Evolutionary conservation across 768 basidiomycete genomes (phyloP).

Genomic region (Ramaria sp.): DNA sequence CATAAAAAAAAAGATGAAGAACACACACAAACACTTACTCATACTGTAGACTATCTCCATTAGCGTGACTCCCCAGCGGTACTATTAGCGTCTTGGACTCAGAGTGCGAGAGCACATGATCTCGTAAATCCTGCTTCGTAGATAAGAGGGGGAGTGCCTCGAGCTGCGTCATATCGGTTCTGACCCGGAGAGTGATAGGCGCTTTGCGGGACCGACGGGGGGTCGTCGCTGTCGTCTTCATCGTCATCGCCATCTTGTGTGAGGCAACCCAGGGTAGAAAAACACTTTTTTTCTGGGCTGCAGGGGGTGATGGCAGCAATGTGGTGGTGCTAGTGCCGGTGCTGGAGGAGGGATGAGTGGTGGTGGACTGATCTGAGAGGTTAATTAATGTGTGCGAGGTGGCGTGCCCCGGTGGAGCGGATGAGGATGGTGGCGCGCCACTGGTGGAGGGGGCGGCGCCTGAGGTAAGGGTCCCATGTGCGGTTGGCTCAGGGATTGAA

Average conservation of each 20-base stretch:
- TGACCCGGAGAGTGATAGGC: not conserved
- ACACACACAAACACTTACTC: conserved; percentile 8
- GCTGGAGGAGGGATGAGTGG: not conserved
- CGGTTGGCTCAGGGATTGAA: not conserved
- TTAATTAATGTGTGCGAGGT: too few relatives aligned
- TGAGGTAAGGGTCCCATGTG: too few relatives aligned
- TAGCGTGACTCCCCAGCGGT: not conserved
- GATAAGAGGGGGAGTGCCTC: not conserved
- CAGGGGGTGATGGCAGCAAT: not conserved
- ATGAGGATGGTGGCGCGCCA: too few relatives aligned
- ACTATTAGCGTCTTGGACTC: not conserved
- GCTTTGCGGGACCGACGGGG: too few relatives aligned
- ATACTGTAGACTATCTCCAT: conserved; percentile 7
- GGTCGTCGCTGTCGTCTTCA: not conserved
- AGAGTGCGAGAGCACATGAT: not conserved
- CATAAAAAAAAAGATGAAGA: too few relatives aligned
- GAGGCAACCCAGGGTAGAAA: not conserved
- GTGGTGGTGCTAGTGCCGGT: not conserved
- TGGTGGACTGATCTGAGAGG: not conserved
- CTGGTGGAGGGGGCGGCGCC: too few relatives aligned
- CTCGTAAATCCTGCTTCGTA: not conserved
- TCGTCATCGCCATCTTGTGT: too few relatives aligned
- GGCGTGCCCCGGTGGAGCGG: too few relatives aligned
- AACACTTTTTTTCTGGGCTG: not conserved
- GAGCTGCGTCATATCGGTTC: not conserved